Base-by-base conservation (phyloP, 2,329 filamentous ascomycete genomes). In the Colletotrichum nymphaeae region DNA sequence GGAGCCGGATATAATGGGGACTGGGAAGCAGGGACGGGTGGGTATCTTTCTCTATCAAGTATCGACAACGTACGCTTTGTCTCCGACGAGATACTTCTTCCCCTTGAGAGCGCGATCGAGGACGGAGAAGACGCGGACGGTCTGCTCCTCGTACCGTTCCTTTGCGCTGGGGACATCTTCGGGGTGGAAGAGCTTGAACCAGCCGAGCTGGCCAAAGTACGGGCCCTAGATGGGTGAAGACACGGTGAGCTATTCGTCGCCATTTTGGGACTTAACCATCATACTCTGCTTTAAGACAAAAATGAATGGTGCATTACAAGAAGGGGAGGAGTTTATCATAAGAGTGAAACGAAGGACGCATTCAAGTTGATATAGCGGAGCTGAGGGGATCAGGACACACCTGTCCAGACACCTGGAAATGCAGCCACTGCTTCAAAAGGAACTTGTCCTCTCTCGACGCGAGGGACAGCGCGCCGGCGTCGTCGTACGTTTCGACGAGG, bases 151-250 rank as follows among this genome's bases (percentile, higher is more conserved):
- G 74, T 83, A 83, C 8, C 81, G 77, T 42, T 79, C 75, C 74
- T 78, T 80, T 66, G 79, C 80, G 6, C 74, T 77, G 11, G 77
- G 78, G 12, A 81, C 67, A 14, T 79, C 69, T 46, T 81, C 80
- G 1, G 73, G 74, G 66, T 81, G 77, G 72, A 58, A 72, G 7
- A 75, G 67, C 16, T 30, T 56, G 77, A 87, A 86, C 82, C 83
- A 84, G 8, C 67, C 75, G 2, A 72, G 74, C 75, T 87, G 83
- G 4, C 85, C 86, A 57, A 78, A 87, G 75, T 86, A 88, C 0
- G 85, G 85, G 0, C 83, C 85, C 76, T 86, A 82, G 2, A 7
- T 32, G 7, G 9, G 16, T 6, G 1, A 42, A 3, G 6, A 6
- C 37, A 6, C 12, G 57, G 52, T 7, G 19, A 55, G 8, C 37